Base-by-base conservation (phyloP, 257 asterid genomes). In the Orobanche coerulescens region DNA sequence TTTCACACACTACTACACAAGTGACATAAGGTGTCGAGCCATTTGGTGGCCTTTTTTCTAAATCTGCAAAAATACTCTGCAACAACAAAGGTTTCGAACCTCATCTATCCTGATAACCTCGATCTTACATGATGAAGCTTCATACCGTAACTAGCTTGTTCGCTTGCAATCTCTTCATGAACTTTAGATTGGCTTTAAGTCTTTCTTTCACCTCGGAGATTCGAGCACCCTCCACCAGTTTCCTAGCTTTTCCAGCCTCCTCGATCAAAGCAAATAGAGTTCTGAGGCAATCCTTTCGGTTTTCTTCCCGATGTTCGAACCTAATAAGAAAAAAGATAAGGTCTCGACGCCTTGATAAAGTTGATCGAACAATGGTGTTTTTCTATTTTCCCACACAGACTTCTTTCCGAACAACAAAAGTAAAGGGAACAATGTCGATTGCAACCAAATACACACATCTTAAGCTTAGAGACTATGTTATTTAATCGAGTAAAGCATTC, bases 291-390 rank as follows among this genome's bases (percentile, higher is more conserved):
- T 91, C 98, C 82, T 91, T 91, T 69, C 95, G 75, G 71, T 91
- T 91, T 83, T 91, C 98, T 69, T 88, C 96, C 8, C 98, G 85
- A 46, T 88, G 88, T 64, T 91, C 98, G 64, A 82, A 91, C 77
- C 98, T 91, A 72, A 31, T 3, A 12, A 16, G 39, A 49, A 48
- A 79, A 15, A 57, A 34, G 9, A 31, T 53, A 14, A 28, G n/a
- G 51, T 28, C 43, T 26, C 10, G 9, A 24, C 34, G 2, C 4
- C 37, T 23, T 18, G 8, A 40, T 2, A 40, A 40, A 37, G 12
- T 12, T 11, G 47, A 30, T 30, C 36, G 36, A 43, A 43, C 5
- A 43, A 14, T 49, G 47, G 49, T 11, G 11, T 16, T 8, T 43
- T n/a, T 7, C 4, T 30, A 10, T 20, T 46, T 40, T 12, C 31